phyloP scores from a whole-genome alignment of 352 stramenopile species.

The Globisporangium sylvaticum region DNA sequence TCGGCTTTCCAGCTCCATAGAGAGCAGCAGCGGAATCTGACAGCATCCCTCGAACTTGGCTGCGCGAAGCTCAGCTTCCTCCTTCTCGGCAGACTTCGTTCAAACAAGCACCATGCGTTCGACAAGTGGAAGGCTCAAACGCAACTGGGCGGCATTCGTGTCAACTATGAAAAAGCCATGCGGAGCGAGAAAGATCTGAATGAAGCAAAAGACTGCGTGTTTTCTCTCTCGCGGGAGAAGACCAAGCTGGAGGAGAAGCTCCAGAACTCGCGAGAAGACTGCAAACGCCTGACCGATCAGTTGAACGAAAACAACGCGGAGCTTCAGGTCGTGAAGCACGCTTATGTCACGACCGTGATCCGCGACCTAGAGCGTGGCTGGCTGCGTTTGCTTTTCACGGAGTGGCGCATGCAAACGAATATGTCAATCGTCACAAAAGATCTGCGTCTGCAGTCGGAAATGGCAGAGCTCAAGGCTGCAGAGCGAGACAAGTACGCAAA shows the following conservation, averaged over 20 bases:
- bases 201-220: constrained; percentile 73
- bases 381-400: constrained; percentile 35
- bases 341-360: constrained; percentile 47
- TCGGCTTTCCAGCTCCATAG: not conserved
- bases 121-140: constrained; percentile 23
- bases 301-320: constrained; percentile 45
- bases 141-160: constrained; percentile 22
- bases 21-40: not conserved
- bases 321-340: constrained; percentile 69
- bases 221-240: constrained; percentile 60
- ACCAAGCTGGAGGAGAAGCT: constrained; percentile 60
- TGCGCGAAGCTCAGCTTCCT: constrained; percentile 24
- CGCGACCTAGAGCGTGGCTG: constrained; percentile 42
- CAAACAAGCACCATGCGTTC: constrained; percentile 19
- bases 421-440: constrained; percentile 35
- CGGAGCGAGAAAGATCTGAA: constrained; percentile 29
- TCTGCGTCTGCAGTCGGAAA: constrained; percentile 47
- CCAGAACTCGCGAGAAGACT: constrained; percentile 25
- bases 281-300: constrained; percentile 32
- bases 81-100: constrained; percentile 15
- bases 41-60: constrained; percentile 10
- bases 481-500: constrained; percentile 64
- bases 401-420: constrained; percentile 39
- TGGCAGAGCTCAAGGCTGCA: constrained; percentile 46
- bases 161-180: constrained; percentile 22